Percentiles rank a stretch among this genome's conserved stretches.
These are phyloP conservation scores for Candida labiduridarum DNA, from an alignment of 1,139 yeast genomes.

Conservation along the genomic window DNA sequence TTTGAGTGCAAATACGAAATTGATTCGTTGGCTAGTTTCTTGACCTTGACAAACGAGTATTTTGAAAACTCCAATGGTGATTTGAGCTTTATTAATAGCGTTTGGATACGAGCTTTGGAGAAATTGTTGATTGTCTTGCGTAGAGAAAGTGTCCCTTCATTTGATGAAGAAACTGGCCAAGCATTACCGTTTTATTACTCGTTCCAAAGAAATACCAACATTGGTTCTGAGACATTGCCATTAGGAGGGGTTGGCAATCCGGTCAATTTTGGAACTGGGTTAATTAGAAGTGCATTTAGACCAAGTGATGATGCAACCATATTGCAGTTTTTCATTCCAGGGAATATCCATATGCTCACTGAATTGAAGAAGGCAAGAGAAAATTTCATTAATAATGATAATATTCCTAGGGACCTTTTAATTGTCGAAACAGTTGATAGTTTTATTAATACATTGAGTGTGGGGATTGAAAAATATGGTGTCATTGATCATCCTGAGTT, in stretches of 20 bases:
- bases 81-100: constrained; percentile 47
- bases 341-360: constrained; percentile 74
- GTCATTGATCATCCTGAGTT: constrained; percentile 64
- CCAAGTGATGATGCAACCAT: constrained; percentile 91
- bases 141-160: constrained; percentile 68
- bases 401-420: constrained; percentile 12
- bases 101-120: constrained; percentile 65
- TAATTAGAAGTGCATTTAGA: constrained; percentile 82
- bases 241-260: constrained; percentile 84
- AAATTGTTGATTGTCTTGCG: constrained; percentile 54
- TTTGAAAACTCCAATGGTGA: constrained; percentile 54
- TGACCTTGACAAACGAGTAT: constrained; percentile 75
- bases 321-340: constrained; percentile 81
- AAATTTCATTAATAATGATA: constrained; percentile 19
- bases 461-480: constrained; percentile 67
- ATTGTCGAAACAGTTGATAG: constrained; percentile 25
- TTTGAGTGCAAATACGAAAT: constrained; percentile 91
- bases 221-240: constrained; percentile 81
- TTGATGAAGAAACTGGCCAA: constrained; percentile 55
- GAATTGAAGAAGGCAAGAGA: constrained; percentile 50
- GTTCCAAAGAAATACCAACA: constrained; percentile 72
- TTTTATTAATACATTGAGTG: constrained; percentile 46
- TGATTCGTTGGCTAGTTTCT: constrained; percentile 82
- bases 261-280: constrained; percentile 67
- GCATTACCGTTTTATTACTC: constrained; percentile 55